Evolutionary conservation across 176 grass and related monocot species (phyloP), one percentile per base, ranked within the genome.

Genomic region (Hordeum marinum): DNA sequence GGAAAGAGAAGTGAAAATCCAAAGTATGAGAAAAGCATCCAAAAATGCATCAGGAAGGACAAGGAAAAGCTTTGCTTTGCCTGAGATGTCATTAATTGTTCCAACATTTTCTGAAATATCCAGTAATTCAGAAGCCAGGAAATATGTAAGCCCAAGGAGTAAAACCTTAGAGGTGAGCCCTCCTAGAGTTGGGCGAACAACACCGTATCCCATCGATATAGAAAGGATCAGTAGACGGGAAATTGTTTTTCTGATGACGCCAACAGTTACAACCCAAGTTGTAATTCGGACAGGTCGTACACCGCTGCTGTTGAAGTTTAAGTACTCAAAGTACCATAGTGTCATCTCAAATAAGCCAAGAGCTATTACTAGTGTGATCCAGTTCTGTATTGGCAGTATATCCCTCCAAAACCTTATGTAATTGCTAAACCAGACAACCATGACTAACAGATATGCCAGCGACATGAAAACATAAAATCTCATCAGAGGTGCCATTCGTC

Each of bases 1-100:
- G 62, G 96, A 99, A 87, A 99, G 96, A 79, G 96, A 96, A 78
- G 96, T 96, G 73, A 99, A 99, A 64, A 99, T 99, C 96, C 96
- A 99, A 84, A 99, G 89, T 85, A 99, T 92, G 57, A 99, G 90
- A 89, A 99, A 99, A 84, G 94, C 93, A 82, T 99, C 91, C 85
- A 99, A 82, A 92, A 96, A 99, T 57, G 96, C 96, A 88, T 92
- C 84, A 79, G 96, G 96, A 89, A 99, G 90, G 68, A 99, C 94
- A 82, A 99, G 88, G 72, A 99, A 94, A 82, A 99, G 84, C 63
- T 72, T 92, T 83, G 94, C 88, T 92, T 99, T 99, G 45, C 94
- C 96, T 46, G 96, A 99, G 55, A 99, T 92, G 55, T 99, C 96
- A 94, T 94, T 99, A 39, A 99, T 99, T 63, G 94, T 94, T 83